Percentiles rank a stretch among this genome's conserved stretches.
These are phyloP conservation scores for Hydnomerulius pinastri DNA, from an alignment of 768 basidiomycete species.

Conservation along the genomic window DNA sequence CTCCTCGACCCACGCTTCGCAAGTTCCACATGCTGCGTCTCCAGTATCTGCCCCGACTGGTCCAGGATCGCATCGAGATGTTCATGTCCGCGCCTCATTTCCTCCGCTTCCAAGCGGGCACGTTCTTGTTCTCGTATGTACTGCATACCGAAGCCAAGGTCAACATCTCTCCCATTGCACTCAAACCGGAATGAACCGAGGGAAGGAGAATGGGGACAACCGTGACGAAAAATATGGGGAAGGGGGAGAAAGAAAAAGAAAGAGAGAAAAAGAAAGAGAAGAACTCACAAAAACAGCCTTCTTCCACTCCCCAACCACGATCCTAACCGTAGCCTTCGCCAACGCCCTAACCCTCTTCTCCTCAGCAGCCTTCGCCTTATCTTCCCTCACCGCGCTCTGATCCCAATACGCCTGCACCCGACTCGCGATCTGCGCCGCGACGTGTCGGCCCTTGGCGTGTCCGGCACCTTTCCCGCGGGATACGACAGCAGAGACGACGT, in stretches of 20 bases:
- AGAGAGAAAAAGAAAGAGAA: not conserved
- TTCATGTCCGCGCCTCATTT: slow-evolving; percentile 74
- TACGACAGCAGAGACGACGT: slow-evolving; percentile 51
- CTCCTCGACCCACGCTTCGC: slow-evolving; percentile 54
- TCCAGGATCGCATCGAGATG: slow-evolving; percentile 90
- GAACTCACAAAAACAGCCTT: slow-evolving; percentile 77
- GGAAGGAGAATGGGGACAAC: too few species aligned
- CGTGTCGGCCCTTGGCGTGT: slow-evolving; percentile 39
- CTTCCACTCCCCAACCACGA: slow-evolving; percentile 82
- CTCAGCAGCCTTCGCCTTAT: slow-evolving; percentile 57
- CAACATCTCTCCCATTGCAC: not conserved
- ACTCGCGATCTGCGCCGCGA: slow-evolving; percentile 57
- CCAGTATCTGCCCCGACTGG: slow-evolving; percentile 84
- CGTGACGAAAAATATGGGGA: too few species aligned
- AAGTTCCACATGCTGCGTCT: slow-evolving; percentile 79
- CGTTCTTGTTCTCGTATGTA: slow-evolving; percentile 74
- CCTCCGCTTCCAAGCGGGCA: slow-evolving; percentile 68
- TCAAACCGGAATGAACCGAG: too few species aligned
- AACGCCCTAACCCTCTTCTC: slow-evolving; percentile 65
- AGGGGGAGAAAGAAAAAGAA: not conserved
- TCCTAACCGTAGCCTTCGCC: slow-evolving; percentile 70
- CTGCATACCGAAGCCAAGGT: slow-evolving; percentile 36
- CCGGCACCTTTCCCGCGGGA: slow-evolving; percentile 20
- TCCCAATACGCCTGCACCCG: slow-evolving; percentile 80
- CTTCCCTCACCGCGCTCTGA: slow-evolving; percentile 58